Evolutionary conservation across 225 moss, liverwort and hornwort species (phyloP).

Genomic region (Physcomitrium patens): DNA sequence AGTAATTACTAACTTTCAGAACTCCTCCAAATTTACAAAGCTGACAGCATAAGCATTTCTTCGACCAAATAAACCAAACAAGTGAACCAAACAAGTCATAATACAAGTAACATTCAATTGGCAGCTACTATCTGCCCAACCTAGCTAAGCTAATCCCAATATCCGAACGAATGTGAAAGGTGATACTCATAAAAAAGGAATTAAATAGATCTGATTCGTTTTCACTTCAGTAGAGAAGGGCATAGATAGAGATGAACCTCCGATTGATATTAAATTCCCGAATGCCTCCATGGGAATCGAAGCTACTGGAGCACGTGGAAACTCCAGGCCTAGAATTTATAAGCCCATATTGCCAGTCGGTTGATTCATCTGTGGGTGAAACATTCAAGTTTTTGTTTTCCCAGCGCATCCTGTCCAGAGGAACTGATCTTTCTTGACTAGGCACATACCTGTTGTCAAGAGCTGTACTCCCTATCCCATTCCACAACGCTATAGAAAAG

Average conservation of each 20-base stretch:
- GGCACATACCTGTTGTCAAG: conserved; percentile 58
- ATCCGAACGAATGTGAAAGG: too few relatives aligned
- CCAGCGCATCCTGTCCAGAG: conserved; percentile 44
- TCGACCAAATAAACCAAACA: too few relatives aligned
- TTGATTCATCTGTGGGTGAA: conserved; percentile 58
- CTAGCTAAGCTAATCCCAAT: too few relatives aligned
- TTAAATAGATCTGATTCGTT: conserved; percentile 3
- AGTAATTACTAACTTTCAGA: background rate
- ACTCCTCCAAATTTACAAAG: background rate
- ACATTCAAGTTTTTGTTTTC: conserved; percentile 46
- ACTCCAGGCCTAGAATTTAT: conserved; percentile 51
- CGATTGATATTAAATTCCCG: conserved; percentile 75
- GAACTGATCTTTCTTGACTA: conserved; percentile 43
- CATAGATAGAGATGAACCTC: conserved; percentile 20
- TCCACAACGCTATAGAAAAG: conserved; percentile 58
- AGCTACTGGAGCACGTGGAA: conserved; percentile 76
- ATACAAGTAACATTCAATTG: too few relatives aligned
- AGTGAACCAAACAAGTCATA: too few relatives aligned
- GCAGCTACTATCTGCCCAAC: too few relatives aligned
- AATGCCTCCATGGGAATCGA: conserved; percentile 73
- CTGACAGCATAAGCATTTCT: background rate
- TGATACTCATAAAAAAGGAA: background rate
- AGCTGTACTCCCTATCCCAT: conserved; percentile 79
- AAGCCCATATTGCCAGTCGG: conserved; percentile 62
- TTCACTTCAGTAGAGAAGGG: background rate